A percentile compares a stretch with the other conserved stretches of the same genome.
phyloP scores from a whole-genome alignment of 1,284 basidiomycete genomes.

The Puccinia horiana region DNA sequence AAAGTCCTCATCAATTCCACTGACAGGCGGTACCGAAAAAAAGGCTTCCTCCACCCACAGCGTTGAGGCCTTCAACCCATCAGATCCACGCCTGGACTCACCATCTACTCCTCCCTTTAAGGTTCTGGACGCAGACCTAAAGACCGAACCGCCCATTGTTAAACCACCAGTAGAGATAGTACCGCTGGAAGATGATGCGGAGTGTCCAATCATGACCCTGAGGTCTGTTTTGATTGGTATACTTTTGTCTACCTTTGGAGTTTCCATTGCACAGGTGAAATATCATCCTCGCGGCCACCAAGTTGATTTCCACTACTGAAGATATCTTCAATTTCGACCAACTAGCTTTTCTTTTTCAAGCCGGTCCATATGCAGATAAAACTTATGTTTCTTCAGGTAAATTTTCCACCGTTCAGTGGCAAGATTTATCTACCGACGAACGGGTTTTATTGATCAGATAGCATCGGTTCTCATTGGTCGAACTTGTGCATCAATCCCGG shows the following conservation, averaged over 20 bases:
- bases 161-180: not conserved
- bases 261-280: slow-evolving; percentile 8
- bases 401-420: not conserved
- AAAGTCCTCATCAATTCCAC: no score
- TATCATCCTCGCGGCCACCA: not conserved
- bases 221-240: slow-evolving; percentile 7
- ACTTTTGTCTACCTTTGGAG: not conserved
- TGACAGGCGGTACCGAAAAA: no score
- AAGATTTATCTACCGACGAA: not conserved
- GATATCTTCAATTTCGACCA: not conserved
- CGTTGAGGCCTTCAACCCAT: not conserved
- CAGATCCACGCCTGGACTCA: not conserved
- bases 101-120: not conserved
- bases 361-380: slow-evolving; percentile 28
- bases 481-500: slow-evolving; percentile 7
- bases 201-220: not conserved
- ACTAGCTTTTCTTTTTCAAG: slow-evolving; percentile 41
- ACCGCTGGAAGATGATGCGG: slow-evolving; percentile 4
- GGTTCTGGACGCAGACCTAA: not conserved
- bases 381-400: slow-evolving; percentile 23
- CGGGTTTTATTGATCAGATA: not conserved
- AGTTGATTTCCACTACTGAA: not conserved
- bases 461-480: slow-evolving; percentile 9
- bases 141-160: not conserved
- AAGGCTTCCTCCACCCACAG: no score